Percentiles rank a stretch among this genome's conserved stretches.
phyloP scores from a whole-genome alignment of 306 rosid species.

The Delonix regia region DNA sequence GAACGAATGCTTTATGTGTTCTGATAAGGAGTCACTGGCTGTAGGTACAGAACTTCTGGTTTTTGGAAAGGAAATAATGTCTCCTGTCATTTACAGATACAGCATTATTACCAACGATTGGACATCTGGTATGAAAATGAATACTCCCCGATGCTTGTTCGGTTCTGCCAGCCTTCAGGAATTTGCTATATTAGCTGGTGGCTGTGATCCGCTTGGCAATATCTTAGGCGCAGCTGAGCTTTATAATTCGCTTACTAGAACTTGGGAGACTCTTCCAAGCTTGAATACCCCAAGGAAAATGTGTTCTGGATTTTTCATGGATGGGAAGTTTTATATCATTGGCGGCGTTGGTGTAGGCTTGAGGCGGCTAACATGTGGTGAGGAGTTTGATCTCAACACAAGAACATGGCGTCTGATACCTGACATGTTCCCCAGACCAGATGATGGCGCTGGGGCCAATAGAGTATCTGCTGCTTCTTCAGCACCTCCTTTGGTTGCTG shows the following conservation, averaged over 20 bases:
- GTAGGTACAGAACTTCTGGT: conserved; percentile 87
- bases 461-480: conserved; percentile 51
- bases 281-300: conserved; percentile 76
- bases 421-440: conserved; percentile 63
- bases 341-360: conserved; percentile 63
- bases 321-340: conserved; percentile 66
- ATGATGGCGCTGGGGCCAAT: conserved; percentile 43
- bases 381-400: conserved; percentile 62
- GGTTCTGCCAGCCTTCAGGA: conserved; percentile 76
- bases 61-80: conserved; percentile 66
- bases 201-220: conserved; percentile 67
- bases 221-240: conserved; percentile 68
- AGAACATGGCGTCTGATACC: conserved; percentile 69
- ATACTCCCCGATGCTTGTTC: conserved; percentile 72
- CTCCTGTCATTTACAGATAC: conserved; percentile 68
- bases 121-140: conserved; percentile 67
- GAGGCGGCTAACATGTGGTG: conserved; percentile 59
- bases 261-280: conserved; percentile 63
- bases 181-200: conserved; percentile 80
- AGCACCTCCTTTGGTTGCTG: conserved; percentile 86
- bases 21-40: conserved; percentile 78
- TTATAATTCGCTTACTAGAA: conserved; percentile 66
- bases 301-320: conserved; percentile 72
- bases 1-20: conserved; percentile 71
- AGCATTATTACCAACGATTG: conserved; percentile 67